Percentiles rank a stretch among this genome's conserved stretches.
phyloP scores from a whole-genome alignment of 2,329 filamentous ascomycete genomes.

The Rhexocercosporidium sp. region DNA sequence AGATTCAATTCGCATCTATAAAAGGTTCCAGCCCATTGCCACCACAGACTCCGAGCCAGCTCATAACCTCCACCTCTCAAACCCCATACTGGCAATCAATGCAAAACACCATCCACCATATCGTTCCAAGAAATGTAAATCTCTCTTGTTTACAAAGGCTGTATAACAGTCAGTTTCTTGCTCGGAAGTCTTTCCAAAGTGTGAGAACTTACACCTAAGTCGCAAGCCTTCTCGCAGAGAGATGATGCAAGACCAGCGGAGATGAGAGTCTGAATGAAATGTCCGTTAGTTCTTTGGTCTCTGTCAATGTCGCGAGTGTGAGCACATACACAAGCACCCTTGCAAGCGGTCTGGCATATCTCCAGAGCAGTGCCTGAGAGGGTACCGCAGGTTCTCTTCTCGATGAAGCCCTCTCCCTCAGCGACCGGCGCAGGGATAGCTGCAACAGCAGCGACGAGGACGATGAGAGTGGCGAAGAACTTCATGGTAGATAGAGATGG shows the following conservation, averaged over 20 bases:
- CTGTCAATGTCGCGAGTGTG: not conserved
- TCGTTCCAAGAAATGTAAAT: not conserved
- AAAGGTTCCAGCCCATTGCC: not conserved
- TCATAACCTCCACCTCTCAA: not conserved
- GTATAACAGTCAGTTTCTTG: not conserved
- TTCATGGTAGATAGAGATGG: not conserved
- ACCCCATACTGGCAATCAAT: not conserved
- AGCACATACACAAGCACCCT: conserved; percentile 14
- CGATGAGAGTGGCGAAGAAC: not conserved
- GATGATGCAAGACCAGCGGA: not conserved
- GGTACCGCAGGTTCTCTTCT: conserved; percentile 18
- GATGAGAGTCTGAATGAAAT: not conserved
- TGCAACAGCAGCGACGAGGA: not conserved
- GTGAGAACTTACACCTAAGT: not conserved
- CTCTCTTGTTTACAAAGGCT: not conserved
- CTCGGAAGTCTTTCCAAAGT: not conserved
- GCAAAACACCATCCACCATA: not conserved
- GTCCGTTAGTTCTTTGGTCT: not conserved
- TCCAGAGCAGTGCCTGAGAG: conserved; percentile 6
- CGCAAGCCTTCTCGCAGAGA: conserved; percentile 4
- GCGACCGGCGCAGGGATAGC: not conserved
- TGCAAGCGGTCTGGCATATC: conserved; percentile 17
- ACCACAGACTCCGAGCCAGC: not conserved
- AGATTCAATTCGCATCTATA: not conserved
- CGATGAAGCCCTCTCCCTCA: not conserved